Base-by-base conservation (phyloP, 495 filamentous ascomycete species). In the Xylaria scruposa region DNA sequence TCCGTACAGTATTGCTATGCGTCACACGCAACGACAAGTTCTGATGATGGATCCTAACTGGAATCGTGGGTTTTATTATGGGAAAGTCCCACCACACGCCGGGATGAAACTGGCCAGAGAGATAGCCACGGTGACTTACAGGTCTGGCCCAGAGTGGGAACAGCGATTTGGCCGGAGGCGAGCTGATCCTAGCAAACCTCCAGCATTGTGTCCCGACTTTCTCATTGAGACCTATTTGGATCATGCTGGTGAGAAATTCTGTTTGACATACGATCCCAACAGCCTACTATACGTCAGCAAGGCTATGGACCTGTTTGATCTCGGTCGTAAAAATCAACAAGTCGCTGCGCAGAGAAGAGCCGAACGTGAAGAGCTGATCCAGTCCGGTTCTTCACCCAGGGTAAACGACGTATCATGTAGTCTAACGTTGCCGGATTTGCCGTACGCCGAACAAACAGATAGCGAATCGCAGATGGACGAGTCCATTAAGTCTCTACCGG, bases 11-110 rank as follows among this genome's bases (percentile, higher is more conserved):
- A 97, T 99, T 81, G 96, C 96, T 8, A 97, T 99, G 97, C 88
- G 96, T n/a, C 95, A 99, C 84, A 95, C 96, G 0, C 96, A 99
- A 81, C 91, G 96, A 40, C 96, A 98, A 82, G 96, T 98, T 8
- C 87, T 99, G 29, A 98, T 99, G 94, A 97, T 95, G 90, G 96
- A 99, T 74, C 93, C 94, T 0, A 94, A 97, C 72, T 99, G 97
- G 97, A 90, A 91, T 70, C 93, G 96, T n/a, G 96, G 96, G 1
- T 97, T 94, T 83, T 99, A 98, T 83, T 98, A 98, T 78, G 90
- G 91, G 70, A 80, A 85, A 54, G 90, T 98, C 38, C 96, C 97
- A 8, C 97, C 96, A 9, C 97, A 99, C 78, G 88, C 91, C 9
- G 96, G 96, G 19, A 97, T 99, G 93, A 99, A 99, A 81, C 90